Evolutionary conservation across 257 asterid genomes (phyloP).

Genomic region (Solanum chmielewskii): DNA sequence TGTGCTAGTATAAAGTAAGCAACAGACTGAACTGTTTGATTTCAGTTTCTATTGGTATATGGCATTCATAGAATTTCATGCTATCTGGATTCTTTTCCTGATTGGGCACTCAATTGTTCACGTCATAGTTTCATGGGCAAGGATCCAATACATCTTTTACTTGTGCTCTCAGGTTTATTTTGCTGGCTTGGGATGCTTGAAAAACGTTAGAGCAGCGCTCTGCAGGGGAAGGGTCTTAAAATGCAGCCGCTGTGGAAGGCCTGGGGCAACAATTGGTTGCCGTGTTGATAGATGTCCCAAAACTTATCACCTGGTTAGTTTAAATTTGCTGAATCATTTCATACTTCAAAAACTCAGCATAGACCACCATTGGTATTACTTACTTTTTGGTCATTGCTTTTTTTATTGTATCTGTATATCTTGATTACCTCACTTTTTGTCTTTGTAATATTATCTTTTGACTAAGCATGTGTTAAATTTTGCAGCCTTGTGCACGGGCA

Average conservation of each 20-base stretch:
- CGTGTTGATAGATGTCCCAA: conserved; percentile 99
- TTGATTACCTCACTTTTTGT: neutral
- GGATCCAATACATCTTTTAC: conserved; percentile 2
- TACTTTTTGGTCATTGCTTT: neutral
- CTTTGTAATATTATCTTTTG: neutral
- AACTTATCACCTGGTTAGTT: conserved; percentile 91
- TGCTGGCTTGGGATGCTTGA: conserved; percentile 98
- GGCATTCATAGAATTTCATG: neutral
- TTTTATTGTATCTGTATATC: neutral
- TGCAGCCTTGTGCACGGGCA: conserved; percentile 97
- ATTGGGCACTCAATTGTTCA: neutral
- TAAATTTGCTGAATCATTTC: neutral
- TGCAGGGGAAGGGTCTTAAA: conserved; percentile 89
- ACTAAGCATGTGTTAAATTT: conserved; percentile 2
- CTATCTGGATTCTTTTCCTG: neutral
- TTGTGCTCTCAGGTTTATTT: conserved; percentile 69
- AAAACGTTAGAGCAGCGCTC: conserved; percentile 96
- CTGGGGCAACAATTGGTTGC: conserved; percentile 99
- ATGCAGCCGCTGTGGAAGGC: conserved; percentile 92
- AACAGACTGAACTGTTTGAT: conserved; percentile 15
- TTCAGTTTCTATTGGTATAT: conserved; percentile 1
- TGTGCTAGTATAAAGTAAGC: conserved; percentile 25
- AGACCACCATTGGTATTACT: neutral
- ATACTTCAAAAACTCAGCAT: neutral
- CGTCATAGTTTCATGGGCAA: neutral